phyloP scores from a whole-genome alignment of 1,139 yeast genomes.

The Protomyces macrosporus region DNA sequence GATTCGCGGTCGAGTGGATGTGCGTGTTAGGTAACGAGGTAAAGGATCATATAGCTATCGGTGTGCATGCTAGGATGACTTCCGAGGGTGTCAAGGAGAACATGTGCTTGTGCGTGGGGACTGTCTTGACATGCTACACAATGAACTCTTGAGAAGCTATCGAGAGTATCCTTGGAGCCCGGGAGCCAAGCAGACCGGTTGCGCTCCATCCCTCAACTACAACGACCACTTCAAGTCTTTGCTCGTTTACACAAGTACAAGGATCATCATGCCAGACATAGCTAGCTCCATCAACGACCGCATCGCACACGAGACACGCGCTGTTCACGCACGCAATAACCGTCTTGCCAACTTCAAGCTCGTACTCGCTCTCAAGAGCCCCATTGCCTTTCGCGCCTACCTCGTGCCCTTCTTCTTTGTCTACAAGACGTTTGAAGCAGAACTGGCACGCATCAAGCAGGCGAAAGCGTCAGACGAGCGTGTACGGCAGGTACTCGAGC shows the following conservation, averaged over 20 bases:
- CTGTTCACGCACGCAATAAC: conserved; percentile 59
- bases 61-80: too few species aligned
- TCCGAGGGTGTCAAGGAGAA: too few species aligned
- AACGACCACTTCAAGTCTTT: too few species aligned
- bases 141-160: too few species aligned
- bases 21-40: conserved; percentile 4
- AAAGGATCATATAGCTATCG: too few species aligned
- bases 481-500: conserved; percentile 51
- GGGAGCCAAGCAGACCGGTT: too few species aligned
- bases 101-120: too few species aligned
- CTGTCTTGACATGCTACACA: too few species aligned
- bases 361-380: conserved; percentile 70
- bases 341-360: conserved; percentile 64
- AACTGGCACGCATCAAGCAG: conserved; percentile 30
- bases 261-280: background rate
- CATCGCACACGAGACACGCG: conserved; percentile 49
- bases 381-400: conserved; percentile 73
- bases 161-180: too few species aligned
- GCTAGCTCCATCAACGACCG: conserved; percentile 20
- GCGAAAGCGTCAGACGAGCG: conserved; percentile 37
- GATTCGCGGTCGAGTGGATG: conserved; percentile 26
- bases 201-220: too few species aligned
- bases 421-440: conserved; percentile 60
- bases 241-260: too few species aligned
- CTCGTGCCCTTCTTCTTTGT: conserved; percentile 64